These are phyloP conservation scores for Beauveria medogensis DNA, from an alignment of 2,329 filamentous ascomycete species.

Conservation along the genomic window DNA sequence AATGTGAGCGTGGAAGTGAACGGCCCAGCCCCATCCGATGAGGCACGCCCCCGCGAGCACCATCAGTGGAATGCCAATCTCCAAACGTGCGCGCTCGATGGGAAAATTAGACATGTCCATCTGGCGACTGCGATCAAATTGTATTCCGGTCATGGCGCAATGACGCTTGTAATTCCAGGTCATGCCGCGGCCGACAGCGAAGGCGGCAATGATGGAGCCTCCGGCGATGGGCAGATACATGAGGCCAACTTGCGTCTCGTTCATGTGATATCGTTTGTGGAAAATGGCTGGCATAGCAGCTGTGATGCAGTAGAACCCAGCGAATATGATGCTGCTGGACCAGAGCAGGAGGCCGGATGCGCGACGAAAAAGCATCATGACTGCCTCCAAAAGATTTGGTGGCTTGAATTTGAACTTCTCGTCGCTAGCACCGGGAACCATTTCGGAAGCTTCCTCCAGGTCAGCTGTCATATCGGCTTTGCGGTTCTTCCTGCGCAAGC, in stretches of 20 bases:
- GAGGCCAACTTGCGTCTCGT: slow-evolving; percentile 45
- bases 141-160: slow-evolving; percentile 43
- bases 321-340: slow-evolving; percentile 37
- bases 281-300: slow-evolving; percentile 37
- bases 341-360: slow-evolving; percentile 37
- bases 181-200: slow-evolving; percentile 44
- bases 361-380: slow-evolving; percentile 33
- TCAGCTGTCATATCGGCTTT: neutral
- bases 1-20: slow-evolving; percentile 33
- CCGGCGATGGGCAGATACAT: slow-evolving; percentile 44
- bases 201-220: slow-evolving; percentile 39
- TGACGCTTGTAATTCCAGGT: slow-evolving; percentile 62
- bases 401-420: slow-evolving; percentile 26
- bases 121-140: slow-evolving; percentile 44
- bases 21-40: slow-evolving; percentile 44
- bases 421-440: neutral
- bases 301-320: slow-evolving; percentile 41
- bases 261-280: slow-evolving; percentile 48
- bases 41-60: slow-evolving; percentile 39
- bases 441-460: neutral
- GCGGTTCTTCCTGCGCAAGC: slow-evolving; percentile 14
- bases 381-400: slow-evolving; percentile 33
- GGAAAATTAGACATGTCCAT: slow-evolving; percentile 41
- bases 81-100: slow-evolving; percentile 42
- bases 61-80: slow-evolving; percentile 43